Evolutionary conservation across 805 yeast species (phyloP), one percentile per base, ranked within the genome.

Genomic region (Barnettozyma californica): DNA sequence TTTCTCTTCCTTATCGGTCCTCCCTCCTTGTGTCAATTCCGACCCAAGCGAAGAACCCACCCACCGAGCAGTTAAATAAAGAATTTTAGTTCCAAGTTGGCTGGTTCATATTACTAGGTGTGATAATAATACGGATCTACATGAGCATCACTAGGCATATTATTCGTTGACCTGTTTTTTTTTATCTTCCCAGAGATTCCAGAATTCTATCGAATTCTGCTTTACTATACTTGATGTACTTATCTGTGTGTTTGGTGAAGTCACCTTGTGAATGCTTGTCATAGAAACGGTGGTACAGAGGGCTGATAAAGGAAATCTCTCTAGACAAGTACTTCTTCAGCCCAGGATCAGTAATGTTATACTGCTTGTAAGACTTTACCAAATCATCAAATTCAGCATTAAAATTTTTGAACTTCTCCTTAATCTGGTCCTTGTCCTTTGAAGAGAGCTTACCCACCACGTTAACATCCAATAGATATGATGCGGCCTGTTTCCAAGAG

Each of bases 331-430:
- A 77, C 49, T 76, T 74, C 52, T 81, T 81, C 64, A 92, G 72
- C 37, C 75, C 75, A 5, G 79, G 74, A 61, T 89, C 95, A 9
- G 82, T 77, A 41, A 89, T 74, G 49, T 77, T 78, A 62, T 80
- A 84, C 43, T 74, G 73, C 57, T 80, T 83, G 61, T 86, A 87
- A 48, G 76, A 80, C 27, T 74, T 75, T 21, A 84, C 76, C 31
- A 91, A 78, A 31, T 80, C 87, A 46, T 94, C 98, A 62, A 94
- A 87, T 40, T 83, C 84, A 26, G 78, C 79, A 63, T 91, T 92
- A 69, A 92, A 94, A 50, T 77, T 83, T 54, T 78, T 79, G 68
- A 88, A 89, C 60, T 87, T 80, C 52, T 94, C 97, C 60, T 92
- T 94, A 48, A 89, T 79, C 44, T 74, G 78, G 46, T 89, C 96